phyloP scores from a whole-genome alignment of 73 alveolate species.

The Paramecium octaurelia region DNA sequence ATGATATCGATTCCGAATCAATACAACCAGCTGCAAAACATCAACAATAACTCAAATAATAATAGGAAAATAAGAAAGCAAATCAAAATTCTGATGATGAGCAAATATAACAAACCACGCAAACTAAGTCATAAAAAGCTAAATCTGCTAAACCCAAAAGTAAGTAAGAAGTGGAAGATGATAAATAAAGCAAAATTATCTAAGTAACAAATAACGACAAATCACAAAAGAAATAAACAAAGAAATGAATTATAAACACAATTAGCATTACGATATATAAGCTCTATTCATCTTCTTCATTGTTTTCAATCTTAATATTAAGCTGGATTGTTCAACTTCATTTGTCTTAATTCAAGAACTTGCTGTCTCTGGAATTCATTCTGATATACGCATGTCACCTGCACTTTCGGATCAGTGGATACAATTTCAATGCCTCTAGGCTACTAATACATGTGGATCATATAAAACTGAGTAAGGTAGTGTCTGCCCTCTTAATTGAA shows the following conservation, averaged over 20 bases:
- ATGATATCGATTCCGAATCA: not conserved
- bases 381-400: not conserved
- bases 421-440: not conserved
- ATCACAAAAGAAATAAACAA: not conserved
- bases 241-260: not conserved
- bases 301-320: not conserved
- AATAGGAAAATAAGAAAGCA: not conserved
- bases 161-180: not conserved
- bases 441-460: not conserved
- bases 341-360: not conserved
- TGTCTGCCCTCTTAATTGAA: conserved; percentile 2
- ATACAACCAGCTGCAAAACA: not conserved
- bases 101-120: not conserved
- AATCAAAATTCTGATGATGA: not conserved
- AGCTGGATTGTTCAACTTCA: not conserved
- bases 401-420: not conserved
- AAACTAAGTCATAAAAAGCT: not conserved
- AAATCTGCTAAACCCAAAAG: not conserved
- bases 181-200: not conserved
- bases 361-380: not conserved
- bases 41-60: not conserved
- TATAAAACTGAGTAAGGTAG: not conserved
- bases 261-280: not conserved
- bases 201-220: not conserved
- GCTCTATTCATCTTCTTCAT: not conserved